These are phyloP conservation scores for Lachancea fermentati DNA, from an alignment of 805 yeast genomes.

Conservation along the genomic window DNA sequence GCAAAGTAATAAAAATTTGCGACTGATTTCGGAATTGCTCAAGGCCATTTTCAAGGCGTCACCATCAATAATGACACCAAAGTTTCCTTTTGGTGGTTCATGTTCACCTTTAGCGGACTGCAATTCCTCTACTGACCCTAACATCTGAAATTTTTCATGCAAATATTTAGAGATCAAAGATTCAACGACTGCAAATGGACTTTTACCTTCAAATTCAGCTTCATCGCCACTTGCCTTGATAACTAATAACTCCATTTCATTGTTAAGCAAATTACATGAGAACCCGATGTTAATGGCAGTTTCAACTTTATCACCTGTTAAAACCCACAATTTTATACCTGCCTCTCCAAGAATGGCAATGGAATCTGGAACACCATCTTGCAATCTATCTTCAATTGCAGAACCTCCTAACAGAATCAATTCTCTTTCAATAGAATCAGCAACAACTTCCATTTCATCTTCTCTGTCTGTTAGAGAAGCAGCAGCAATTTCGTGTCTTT, in stretches of 20 bases:
- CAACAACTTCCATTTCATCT: conserved; percentile 66
- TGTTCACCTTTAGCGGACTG: conserved; percentile 51
- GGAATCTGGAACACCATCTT: conserved; percentile 83
- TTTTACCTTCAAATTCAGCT: conserved; percentile 39
- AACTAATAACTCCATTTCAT: conserved; percentile 69
- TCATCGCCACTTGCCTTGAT: conserved; percentile 48
- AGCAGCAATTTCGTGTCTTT: conserved; percentile 57
- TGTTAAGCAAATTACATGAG: conserved; percentile 71
- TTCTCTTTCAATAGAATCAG: conserved; percentile 65
- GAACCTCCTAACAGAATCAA: conserved; percentile 72
- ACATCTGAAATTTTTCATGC: conserved; percentile 48
- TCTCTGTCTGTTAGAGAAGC: conserved; percentile 61
- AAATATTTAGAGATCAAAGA: conserved; percentile 49
- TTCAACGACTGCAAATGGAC: conserved; percentile 39
- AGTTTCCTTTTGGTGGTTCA: conserved; percentile 59
- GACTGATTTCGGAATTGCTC: conserved; percentile 37
- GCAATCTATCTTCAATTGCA: conserved; percentile 80
- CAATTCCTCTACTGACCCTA: conserved; percentile 54
- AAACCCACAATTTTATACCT: conserved; percentile 80
- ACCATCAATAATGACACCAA: conserved; percentile 75
- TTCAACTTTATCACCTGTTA: conserved; percentile 86
- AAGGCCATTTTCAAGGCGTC: conserved; percentile 61
- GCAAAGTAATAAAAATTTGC: conserved; percentile 64
- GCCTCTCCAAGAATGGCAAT: conserved; percentile 65
- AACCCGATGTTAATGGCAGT: conserved; percentile 86